phyloP scores from a whole-genome alignment of 1,284 basidiomycete genomes.

The Cryptococcus maquisensis region DNA sequence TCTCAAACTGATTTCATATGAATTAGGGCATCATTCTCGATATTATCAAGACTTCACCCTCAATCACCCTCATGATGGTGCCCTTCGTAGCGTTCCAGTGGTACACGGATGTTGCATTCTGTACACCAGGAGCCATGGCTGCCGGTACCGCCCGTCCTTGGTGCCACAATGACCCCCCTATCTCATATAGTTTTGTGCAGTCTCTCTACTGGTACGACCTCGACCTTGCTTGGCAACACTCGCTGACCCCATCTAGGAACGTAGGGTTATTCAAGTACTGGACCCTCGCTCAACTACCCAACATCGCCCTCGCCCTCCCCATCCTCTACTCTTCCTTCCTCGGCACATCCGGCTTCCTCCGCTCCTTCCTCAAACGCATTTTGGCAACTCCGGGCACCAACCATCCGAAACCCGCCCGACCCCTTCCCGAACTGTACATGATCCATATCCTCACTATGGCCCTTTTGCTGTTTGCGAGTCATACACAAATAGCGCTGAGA shows the following conservation, averaged over 20 bases:
- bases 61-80: slow-evolving; percentile 52
- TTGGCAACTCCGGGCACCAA: background rate
- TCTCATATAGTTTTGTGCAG: slow-evolving; percentile 81
- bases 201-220: slow-evolving; percentile 65
- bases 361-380: background rate
- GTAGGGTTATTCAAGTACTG: slow-evolving; percentile 83
- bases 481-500: slow-evolving; percentile 86
- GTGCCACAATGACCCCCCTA: slow-evolving; percentile 63
- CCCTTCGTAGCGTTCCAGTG: slow-evolving; percentile 72
- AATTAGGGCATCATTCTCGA: background rate
- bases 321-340: slow-evolving; percentile 58
- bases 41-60: background rate
- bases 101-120: slow-evolving; percentile 64
- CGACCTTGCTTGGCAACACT: background rate
- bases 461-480: slow-evolving; percentile 71
- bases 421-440: slow-evolving; percentile 18
- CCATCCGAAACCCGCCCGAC: background rate
- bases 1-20: background rate
- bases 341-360: slow-evolving; percentile 10
- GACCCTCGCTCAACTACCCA: slow-evolving; percentile 75
- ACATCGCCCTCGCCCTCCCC: slow-evolving; percentile 76
- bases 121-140: slow-evolving; percentile 40
- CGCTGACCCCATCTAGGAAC: slow-evolving; percentile 52
- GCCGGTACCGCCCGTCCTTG: slow-evolving; percentile 52
- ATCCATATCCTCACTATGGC: slow-evolving; percentile 61